Evolutionary conservation across 2,329 filamentous ascomycete species (phyloP).

Genomic region (Madurella mycetomatis): DNA sequence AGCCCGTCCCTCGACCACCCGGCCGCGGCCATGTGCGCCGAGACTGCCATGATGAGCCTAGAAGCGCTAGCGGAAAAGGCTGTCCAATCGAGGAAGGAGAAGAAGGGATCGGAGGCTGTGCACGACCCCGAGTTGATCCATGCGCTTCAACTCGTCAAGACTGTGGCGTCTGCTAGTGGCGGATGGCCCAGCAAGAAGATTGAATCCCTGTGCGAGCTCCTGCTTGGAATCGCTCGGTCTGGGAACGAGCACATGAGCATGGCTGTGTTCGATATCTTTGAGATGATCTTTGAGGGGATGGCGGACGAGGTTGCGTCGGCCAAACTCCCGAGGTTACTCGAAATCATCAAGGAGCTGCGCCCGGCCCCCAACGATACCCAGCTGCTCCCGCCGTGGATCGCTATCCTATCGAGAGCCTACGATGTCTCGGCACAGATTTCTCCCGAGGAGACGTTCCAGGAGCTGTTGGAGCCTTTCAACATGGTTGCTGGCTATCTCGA

Average conservation of each 20-base stretch:
- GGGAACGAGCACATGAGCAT: conserved; percentile 96
- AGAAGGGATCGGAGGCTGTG: conserved; percentile 53
- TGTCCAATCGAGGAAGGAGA: conserved; percentile 62
- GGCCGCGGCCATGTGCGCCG: conserved; percentile 92
- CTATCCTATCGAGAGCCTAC: conserved; percentile 88
- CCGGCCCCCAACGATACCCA: conserved; percentile 92
- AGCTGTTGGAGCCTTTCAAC: conserved; percentile 77
- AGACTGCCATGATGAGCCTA: conserved; percentile 78
- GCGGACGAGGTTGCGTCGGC: conserved; percentile 78
- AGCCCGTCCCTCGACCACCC: conserved; percentile 92
- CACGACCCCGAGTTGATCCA: conserved; percentile 86
- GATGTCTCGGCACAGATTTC: conserved; percentile 87
- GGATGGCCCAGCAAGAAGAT: conserved; percentile 98
- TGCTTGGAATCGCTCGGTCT: conserved; percentile 82
- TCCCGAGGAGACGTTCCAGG: conserved; percentile 86
- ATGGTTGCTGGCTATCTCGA: conserved; percentile 78
- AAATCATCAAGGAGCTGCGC: conserved; percentile 87
- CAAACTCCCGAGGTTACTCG: conserved; percentile 83
- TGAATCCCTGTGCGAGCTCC: conserved; percentile 80
- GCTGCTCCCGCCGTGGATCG: conserved; percentile 92
- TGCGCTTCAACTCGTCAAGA: conserved; percentile 86
- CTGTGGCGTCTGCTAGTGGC: conserved; percentile 77
- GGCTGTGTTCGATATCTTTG: conserved; percentile 94
- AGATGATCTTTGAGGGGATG: conserved; percentile 93
- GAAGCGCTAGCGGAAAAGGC: conserved; percentile 66